Percentiles rank a stretch among this genome's conserved stretches.
Conservation (phyloP, 2,329 filamentous ascomycete genomes). For the Amylocarpus encephaloides region DNA sequence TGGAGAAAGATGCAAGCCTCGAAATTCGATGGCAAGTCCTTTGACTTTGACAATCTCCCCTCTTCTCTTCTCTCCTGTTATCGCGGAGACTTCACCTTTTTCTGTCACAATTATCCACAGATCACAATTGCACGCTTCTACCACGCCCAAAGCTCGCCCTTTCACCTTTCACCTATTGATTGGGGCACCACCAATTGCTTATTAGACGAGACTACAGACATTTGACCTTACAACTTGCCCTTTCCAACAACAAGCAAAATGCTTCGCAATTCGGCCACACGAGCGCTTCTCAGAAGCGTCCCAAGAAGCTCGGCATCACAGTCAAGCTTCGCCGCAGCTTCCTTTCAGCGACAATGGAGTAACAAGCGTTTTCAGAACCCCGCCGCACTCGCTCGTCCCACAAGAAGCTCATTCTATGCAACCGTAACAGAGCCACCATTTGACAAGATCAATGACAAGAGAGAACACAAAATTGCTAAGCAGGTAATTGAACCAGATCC, state of each 20-base stretch:
- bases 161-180: slow-evolving; percentile 15
- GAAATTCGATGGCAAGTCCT: not conserved
- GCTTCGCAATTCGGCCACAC: slow-evolving; percentile 28
- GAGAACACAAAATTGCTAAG: slow-evolving; percentile 48
- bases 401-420: slow-evolving; percentile 43
- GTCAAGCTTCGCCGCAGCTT: slow-evolving; percentile 25
- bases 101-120: not conserved
- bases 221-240: slow-evolving; percentile 2
- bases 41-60: slow-evolving; percentile 1
- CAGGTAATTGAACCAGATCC: slow-evolving; percentile 54
- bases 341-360: slow-evolving; percentile 17
- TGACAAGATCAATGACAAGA: slow-evolving; percentile 46
- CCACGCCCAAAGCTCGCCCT: slow-evolving; percentile 2
- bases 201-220: slow-evolving; percentile 19
- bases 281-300: slow-evolving; percentile 27
- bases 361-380: slow-evolving; percentile 23
- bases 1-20: not conserved
- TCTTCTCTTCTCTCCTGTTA: not conserved
- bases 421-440: slow-evolving; percentile 26
- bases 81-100: not conserved
- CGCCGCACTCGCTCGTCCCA: slow-evolving; percentile 28
- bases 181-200: not conserved
- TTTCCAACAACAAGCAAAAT: slow-evolving; percentile 17
- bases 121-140: slow-evolving; percentile 1
- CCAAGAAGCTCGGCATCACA: slow-evolving; percentile 20